A percentile compares a stretch with the other conserved stretches of the same genome.
Evolutionary conservation across 805 yeast genomes (phyloP).

Genomic region (Candida gorgasii): DNA sequence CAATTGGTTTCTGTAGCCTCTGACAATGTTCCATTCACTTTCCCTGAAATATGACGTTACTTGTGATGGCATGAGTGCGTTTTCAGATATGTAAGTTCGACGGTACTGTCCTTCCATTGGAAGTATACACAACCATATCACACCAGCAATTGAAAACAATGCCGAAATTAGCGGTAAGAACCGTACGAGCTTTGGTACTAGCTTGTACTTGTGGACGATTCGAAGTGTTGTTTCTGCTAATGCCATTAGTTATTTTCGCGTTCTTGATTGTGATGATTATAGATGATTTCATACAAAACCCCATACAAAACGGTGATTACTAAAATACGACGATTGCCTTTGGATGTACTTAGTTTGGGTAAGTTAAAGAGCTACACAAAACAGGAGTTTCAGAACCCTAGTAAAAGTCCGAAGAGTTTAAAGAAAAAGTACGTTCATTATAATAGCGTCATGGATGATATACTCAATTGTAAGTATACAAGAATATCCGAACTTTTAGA

Average conservation of each 20-base stretch:
- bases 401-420: neutral
- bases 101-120: slow-evolving; percentile 85
- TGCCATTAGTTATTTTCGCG: slow-evolving; percentile 31
- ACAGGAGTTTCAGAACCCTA: slow-evolving; percentile 11
- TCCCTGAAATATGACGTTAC: slow-evolving; percentile 90
- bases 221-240: slow-evolving; percentile 44
- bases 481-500: slow-evolving; percentile 28
- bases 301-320: slow-evolving; percentile 25
- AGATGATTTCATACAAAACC: neutral
- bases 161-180: slow-evolving; percentile 35
- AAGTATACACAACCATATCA: slow-evolving; percentile 52
- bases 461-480: slow-evolving; percentile 28
- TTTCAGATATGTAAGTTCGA: slow-evolving; percentile 85
- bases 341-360: slow-evolving; percentile 19
- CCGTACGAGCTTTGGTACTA: slow-evolving; percentile 36
- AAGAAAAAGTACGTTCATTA: slow-evolving; percentile 17
- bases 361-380: slow-evolving; percentile 14
- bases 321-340: slow-evolving; percentile 31
- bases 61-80: slow-evolving; percentile 96
- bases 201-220: slow-evolving; percentile 39
- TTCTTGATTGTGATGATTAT: neutral
- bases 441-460: slow-evolving; percentile 22
- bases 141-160: slow-evolving; percentile 34
- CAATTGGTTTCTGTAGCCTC: slow-evolving; percentile 77
- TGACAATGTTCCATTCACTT: slow-evolving; percentile 86